Evolutionary conservation across 345 rosid genomes (phyloP).

Genomic region (Populus euphratica): DNA sequence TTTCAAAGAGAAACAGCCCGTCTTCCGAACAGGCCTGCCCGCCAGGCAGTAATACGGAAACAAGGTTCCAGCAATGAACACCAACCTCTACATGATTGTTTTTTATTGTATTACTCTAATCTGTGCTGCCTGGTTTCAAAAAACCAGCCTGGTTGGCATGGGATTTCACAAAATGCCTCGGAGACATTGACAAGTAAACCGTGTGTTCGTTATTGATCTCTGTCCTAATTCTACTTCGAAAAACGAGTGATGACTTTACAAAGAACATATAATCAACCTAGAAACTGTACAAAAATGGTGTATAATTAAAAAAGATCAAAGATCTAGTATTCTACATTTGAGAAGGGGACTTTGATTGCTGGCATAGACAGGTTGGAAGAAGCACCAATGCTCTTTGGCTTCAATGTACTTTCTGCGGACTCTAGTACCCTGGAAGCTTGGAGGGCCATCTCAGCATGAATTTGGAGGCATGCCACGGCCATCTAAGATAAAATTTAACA

Average conservation of each 20-base stretch:
- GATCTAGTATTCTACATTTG: conserved; percentile 29
- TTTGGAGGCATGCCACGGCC: conserved; percentile 88
- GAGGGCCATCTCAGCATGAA: conserved; percentile 87
- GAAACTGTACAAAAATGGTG: conserved; percentile 4
- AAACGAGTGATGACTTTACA: not conserved
- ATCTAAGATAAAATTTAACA: conserved; percentile 34
- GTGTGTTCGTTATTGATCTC: not conserved
- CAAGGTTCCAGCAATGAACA: no score
- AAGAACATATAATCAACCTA: not conserved
- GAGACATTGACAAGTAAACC: not conserved
- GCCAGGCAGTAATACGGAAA: no score
- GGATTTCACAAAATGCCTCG: not conserved
- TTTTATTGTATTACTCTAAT: no score
- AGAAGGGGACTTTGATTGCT: conserved; percentile 48
- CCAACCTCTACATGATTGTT: no score
- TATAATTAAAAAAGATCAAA: not conserved
- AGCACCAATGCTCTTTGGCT: conserved; percentile 33
- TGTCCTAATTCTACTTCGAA: not conserved
- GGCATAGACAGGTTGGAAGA: conserved; percentile 33
- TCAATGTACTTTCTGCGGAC: conserved; percentile 35
- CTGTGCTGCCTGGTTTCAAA: no score
- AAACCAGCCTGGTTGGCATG: no score
- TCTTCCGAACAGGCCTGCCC: no score
- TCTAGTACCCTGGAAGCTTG: conserved; percentile 86
- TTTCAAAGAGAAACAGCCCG: no score